Evolutionary conservation across 352 stramenopile species (phyloP).

Genomic region (Pythium aristosporum): DNA sequence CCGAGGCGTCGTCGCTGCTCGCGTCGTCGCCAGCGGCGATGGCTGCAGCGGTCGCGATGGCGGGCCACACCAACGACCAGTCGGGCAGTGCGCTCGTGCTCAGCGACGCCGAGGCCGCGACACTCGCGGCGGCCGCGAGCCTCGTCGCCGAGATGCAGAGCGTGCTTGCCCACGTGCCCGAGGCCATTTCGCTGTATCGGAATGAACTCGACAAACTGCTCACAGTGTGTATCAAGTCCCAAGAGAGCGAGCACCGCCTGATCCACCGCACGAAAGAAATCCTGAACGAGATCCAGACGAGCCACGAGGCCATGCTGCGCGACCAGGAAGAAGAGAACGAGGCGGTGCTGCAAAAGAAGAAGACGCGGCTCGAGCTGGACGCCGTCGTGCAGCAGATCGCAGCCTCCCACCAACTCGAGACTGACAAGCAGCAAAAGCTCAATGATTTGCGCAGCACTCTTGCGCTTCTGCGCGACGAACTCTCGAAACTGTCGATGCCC

Average conservation of each 20-base stretch:
- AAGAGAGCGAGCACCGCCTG: constrained; percentile 79
- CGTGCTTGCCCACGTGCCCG: constrained; percentile 66
- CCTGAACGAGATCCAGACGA: constrained; percentile 68
- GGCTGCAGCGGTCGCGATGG: not conserved
- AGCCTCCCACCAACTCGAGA: constrained; percentile 51
- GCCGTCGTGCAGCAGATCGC: constrained; percentile 64
- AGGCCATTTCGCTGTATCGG: constrained; percentile 72
- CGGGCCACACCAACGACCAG: not conserved
- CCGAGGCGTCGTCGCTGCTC: constrained; percentile 6
- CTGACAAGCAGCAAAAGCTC: constrained; percentile 75
- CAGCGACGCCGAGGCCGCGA: constrained; percentile 18
- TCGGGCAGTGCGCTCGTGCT: constrained; percentile 3
- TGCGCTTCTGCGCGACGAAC: constrained; percentile 59
- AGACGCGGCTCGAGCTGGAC: constrained; percentile 67
- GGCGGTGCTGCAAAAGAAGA: constrained; percentile 67
- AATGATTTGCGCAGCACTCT: constrained; percentile 66
- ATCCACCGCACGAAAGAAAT: constrained; percentile 72
- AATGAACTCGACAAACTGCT: constrained; percentile 82
- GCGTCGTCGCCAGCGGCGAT: not conserved
- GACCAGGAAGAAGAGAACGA: constrained; percentile 83
- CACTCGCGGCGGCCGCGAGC: constrained; percentile 19
- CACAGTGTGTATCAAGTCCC: constrained; percentile 68
- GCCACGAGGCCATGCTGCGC: constrained; percentile 68
- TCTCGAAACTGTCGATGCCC: constrained; percentile 55
- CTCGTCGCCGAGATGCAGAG: constrained; percentile 67